These are phyloP conservation scores for Lachnellula hyalina DNA, from an alignment of 2,329 filamentous ascomycete genomes.

Conservation along the genomic window DNA sequence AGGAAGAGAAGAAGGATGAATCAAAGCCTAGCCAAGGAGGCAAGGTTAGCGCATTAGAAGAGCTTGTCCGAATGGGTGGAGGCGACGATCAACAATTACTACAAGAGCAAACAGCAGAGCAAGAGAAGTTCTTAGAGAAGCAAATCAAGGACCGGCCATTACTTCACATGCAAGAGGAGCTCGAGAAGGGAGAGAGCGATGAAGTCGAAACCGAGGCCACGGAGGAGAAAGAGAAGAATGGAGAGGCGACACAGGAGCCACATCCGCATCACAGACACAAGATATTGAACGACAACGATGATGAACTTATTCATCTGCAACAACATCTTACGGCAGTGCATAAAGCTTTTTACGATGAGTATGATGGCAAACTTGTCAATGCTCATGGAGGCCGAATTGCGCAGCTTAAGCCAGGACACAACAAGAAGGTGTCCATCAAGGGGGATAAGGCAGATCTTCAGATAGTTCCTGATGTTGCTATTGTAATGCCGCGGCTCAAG, in stretches of 20 bases:
- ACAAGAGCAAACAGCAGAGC: conserved; percentile 73
- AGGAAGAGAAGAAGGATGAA: conserved; percentile 3
- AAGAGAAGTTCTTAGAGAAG: conserved; percentile 80
- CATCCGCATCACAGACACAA: conserved; percentile 55
- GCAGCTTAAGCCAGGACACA: conserved; percentile 31
- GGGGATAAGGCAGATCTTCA: conserved; percentile 42
- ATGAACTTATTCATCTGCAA: conserved; percentile 73
- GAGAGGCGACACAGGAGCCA: conserved; percentile 29
- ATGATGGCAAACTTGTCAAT: conserved; percentile 50
- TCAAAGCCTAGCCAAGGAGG: conserved; percentile 8
- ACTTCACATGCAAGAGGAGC: conserved; percentile 83
- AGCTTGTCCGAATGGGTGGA: conserved; percentile 70
- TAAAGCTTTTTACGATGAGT: conserved; percentile 73
- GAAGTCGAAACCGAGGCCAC: conserved; percentile 30
- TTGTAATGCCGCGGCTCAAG: conserved; percentile 81
- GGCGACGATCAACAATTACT: conserved; percentile 63
- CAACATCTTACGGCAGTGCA: conserved; percentile 73
- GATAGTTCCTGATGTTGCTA: conserved; percentile 77
- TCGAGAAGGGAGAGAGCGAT: conserved; percentile 63
- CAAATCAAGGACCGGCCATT: conserved; percentile 86
- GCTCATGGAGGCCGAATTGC: conserved; percentile 37
- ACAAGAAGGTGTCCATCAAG: conserved; percentile 41
- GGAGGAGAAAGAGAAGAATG: conserved; percentile 32
- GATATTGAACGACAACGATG: conserved; percentile 81
- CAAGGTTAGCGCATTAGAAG: conserved; percentile 52